phyloP scores from a whole-genome alignment of 306 rosid species.

The Cicer bijugum region DNA sequence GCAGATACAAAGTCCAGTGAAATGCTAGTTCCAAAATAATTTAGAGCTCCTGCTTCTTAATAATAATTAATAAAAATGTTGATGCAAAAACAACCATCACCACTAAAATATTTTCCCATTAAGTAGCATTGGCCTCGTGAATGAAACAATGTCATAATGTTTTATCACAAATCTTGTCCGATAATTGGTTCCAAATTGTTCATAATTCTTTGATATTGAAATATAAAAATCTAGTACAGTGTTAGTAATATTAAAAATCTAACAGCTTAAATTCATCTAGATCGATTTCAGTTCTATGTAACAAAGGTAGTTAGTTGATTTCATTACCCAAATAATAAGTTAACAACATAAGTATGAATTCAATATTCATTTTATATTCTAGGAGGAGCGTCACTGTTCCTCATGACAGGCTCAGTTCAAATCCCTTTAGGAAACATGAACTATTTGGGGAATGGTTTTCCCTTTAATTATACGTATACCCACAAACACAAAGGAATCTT shows the following conservation, averaged over 20 bases:
- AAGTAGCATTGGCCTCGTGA: neutral
- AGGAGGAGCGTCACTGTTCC: neutral
- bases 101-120: neutral
- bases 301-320: conserved; percentile 30
- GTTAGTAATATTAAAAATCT: too few species aligned
- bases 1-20: conserved; percentile 27
- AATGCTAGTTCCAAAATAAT: conserved; percentile 28
- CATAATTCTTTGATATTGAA: conserved; percentile 5
- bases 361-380: conserved; percentile 17
- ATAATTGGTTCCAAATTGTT: neutral
- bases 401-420: neutral
- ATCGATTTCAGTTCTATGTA: conserved; percentile 10
- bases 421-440: conserved; percentile 7
- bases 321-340: conserved; percentile 14
- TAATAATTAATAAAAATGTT: neutral
- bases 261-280: conserved; percentile 22
- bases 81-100: neutral
- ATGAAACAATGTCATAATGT: neutral
- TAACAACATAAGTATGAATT: neutral
- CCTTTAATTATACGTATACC: neutral
- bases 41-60: conserved; percentile 13
- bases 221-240: conserved; percentile 12
- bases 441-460: neutral
- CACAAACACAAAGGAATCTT: neutral
- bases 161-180: conserved; percentile 12